Percentiles rank a stretch among this genome's conserved stretches.
Conservation (phyloP, 495 filamentous ascomycete species). For the Penicillium maclennaniae region DNA sequence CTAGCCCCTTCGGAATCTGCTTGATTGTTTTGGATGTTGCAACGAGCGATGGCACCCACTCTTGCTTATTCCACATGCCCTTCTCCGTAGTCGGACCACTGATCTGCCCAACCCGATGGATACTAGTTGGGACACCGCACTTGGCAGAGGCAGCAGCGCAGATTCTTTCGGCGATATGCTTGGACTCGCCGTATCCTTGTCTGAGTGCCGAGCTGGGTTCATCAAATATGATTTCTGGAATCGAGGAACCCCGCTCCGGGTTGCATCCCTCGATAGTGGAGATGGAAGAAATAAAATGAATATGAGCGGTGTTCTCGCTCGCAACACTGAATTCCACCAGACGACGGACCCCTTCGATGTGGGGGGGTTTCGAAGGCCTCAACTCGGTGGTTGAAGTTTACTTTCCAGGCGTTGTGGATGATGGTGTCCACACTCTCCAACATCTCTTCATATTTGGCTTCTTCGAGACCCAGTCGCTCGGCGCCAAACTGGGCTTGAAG, state of each 20-base stretch:
- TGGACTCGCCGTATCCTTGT: conserved; percentile 51
- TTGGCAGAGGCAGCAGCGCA: conserved; percentile 39
- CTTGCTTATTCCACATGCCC: conserved; percentile 27
- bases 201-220: conserved; percentile 32
- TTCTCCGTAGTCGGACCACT: conserved; percentile 35
- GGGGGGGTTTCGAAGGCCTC: conserved; percentile 49
- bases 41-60: conserved; percentile 27
- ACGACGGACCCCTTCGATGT: conserved; percentile 48
- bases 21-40: conserved; percentile 18
- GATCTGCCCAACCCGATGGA: conserved; percentile 55
- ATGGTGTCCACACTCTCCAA: conserved; percentile 34
- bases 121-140: conserved; percentile 36
- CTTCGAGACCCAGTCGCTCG: conserved; percentile 11
- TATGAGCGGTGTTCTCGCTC: conserved; percentile 30
- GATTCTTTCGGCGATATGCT: conserved; percentile 48
- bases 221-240: conserved; percentile 37
- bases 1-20: conserved; percentile 11
- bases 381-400: conserved; percentile 56
- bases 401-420: conserved; percentile 60
- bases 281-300: conserved; percentile 55
- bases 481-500: conserved; percentile 5
- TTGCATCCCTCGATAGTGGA: conserved; percentile 22
- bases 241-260: conserved; percentile 21
- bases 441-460: conserved; percentile 8
- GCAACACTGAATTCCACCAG: conserved; percentile 46